These are phyloP conservation scores for Allium sativum DNA, from an alignment of 106 monocot species.

Conservation along the genomic window DNA sequence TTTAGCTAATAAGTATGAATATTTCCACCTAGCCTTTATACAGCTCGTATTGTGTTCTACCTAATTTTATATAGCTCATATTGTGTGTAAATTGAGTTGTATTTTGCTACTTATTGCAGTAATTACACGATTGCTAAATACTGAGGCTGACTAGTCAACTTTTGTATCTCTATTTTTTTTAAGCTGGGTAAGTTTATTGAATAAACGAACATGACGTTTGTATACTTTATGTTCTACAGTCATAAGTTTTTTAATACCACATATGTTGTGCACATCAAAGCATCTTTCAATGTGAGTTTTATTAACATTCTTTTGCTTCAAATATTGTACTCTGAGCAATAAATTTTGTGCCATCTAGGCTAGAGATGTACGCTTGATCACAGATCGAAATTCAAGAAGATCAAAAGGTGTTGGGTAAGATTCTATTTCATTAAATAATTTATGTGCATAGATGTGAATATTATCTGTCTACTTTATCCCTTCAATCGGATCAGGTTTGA, in stretches of 20 bases:
- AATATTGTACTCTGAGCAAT: neutral
- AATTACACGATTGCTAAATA: conserved; percentile 23
- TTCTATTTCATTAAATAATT: neutral
- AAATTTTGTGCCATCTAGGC: conserved; percentile 32
- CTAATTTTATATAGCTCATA: conserved; percentile 2
- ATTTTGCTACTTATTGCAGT: conserved; percentile 53
- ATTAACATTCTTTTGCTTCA: conserved; percentile 4
- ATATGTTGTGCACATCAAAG: no score
- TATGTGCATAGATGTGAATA: neutral
- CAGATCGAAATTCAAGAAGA: conserved; percentile 78
- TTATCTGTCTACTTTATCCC: no score
- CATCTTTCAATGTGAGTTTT: no score
- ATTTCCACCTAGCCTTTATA: conserved; percentile 4
- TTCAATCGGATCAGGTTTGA: no score
- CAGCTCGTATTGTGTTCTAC: no score
- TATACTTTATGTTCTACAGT: neutral
- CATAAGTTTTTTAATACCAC: no score
- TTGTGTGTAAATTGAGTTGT: conserved; percentile 31
- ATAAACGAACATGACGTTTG: neutral
- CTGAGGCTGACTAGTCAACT: conserved; percentile 25
- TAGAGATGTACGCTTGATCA: conserved; percentile 79
- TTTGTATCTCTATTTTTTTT: conserved; percentile 47
- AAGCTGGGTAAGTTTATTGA: conserved; percentile 34
- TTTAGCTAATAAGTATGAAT: conserved; percentile 3
- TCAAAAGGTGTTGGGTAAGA: conserved; percentile 93